Percentiles rank a stretch among this genome's conserved stretches.
phyloP scores from a whole-genome alignment of 805 yeast genomes.

The Starmerella khaoyaiensis region DNA sequence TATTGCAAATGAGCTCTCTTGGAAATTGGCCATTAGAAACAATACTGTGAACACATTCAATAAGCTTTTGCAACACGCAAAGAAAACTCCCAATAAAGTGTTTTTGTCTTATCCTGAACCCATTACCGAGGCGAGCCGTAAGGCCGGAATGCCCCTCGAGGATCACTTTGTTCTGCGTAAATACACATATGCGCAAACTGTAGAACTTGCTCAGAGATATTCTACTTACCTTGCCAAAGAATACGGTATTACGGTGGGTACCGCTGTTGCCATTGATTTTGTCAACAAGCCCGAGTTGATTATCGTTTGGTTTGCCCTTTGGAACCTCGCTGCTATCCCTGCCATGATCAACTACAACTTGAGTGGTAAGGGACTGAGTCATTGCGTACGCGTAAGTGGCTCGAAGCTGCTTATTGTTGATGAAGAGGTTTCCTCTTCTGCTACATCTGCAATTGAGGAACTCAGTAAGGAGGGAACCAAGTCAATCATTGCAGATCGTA shows the following conservation, averaged over 20 bases:
- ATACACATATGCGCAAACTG: slow-evolving; percentile 57
- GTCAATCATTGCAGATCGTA: slow-evolving; percentile 30
- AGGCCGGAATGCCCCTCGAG: slow-evolving; percentile 21
- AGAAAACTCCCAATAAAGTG: slow-evolving; percentile 35
- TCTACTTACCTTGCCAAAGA: slow-evolving; percentile 51
- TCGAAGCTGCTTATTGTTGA: slow-evolving; percentile 59
- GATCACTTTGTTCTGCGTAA: slow-evolving; percentile 50
- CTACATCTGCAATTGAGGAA: slow-evolving; percentile 37
- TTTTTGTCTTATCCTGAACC: slow-evolving; percentile 58
- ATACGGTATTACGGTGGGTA: slow-evolving; percentile 51
- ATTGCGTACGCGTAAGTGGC: slow-evolving; percentile 61
- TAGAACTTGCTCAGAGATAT: slow-evolving; percentile 50
- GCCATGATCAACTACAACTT: slow-evolving; percentile 77
- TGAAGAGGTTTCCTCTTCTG: slow-evolving; percentile 46
- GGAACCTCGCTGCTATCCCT: slow-evolving; percentile 86
- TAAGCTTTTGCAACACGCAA: slow-evolving; percentile 29
- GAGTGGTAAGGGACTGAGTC: slow-evolving; percentile 58
- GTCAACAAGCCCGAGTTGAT: slow-evolving; percentile 76
- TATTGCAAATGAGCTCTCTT: slow-evolving; percentile 4
- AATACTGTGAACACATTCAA: slow-evolving; percentile 46
- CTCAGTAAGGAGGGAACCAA: slow-evolving; percentile 24
- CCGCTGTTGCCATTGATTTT: slow-evolving; percentile 60
- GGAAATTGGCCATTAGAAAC: slow-evolving; percentile 8
- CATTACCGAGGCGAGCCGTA: slow-evolving; percentile 23
- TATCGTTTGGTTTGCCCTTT: slow-evolving; percentile 68